Conservation (phyloP, 2,329 filamentous ascomycete species). For the Pyricularia grisea region DNA sequence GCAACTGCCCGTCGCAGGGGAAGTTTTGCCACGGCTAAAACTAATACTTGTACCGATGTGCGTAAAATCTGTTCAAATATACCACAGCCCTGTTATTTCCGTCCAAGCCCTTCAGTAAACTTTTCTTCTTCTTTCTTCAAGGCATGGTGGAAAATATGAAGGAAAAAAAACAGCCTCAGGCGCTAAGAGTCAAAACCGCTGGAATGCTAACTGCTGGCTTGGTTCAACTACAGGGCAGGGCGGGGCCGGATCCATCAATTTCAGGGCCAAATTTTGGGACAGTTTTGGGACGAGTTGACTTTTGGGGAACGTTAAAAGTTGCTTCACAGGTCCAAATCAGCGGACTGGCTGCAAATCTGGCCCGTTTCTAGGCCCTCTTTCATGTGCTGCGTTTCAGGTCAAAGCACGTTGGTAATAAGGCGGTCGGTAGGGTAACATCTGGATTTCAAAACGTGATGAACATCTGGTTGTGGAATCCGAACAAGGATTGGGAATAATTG, state of each 20-base stretch:
- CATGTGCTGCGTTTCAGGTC: too few species aligned
- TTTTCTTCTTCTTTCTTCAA: background rate
- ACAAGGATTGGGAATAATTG: too few species aligned
- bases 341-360: background rate
- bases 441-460: background rate
- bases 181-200: background rate
- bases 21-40: background rate
- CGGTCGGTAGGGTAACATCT: background rate
- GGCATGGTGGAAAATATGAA: background rate
- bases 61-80: background rate
- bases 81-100: background rate
- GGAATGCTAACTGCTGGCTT: background rate
- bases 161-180: background rate
- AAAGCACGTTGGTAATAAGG: background rate
- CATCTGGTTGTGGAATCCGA: background rate
- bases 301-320: background rate
- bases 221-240: background rate
- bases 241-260: background rate
- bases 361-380: background rate
- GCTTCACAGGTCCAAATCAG: background rate
- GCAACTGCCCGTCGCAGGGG: background rate
- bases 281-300: background rate
- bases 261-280: background rate
- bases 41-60: background rate
- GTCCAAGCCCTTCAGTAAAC: background rate